phyloP scores from a whole-genome alignment of 768 basidiomycete genomes.

The Pholiota microspora region DNA sequence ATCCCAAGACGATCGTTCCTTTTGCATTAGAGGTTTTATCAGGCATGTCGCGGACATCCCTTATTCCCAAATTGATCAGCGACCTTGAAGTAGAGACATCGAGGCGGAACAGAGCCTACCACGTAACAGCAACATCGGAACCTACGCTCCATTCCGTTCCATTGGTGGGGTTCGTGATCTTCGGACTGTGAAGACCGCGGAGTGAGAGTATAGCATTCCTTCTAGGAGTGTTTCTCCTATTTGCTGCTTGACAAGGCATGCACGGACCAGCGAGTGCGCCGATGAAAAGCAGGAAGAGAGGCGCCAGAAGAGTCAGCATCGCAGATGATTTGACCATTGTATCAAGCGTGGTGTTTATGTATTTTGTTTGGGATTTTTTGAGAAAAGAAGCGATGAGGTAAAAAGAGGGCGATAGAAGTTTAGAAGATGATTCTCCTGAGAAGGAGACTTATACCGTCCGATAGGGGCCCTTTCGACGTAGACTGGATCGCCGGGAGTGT shows the following conservation, averaged over 20 bases:
- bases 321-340: constrained; percentile 30
- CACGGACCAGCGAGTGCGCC: constrained; percentile 23
- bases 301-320: constrained; percentile 19
- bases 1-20: constrained; percentile 47
- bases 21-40: constrained; percentile 30
- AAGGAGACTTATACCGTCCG: constrained; percentile 12
- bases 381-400: constrained; percentile 7
- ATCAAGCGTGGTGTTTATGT: constrained; percentile 16
- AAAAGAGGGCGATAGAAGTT: constrained; percentile 11
- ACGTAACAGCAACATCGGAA: constrained; percentile 36
- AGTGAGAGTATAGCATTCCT: constrained; percentile 12
- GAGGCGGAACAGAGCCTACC: constrained; percentile 33
- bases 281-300: constrained; percentile 22
- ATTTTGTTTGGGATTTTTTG: constrained; percentile 20
- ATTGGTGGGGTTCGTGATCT: constrained; percentile 36
- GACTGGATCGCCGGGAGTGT: constrained; percentile 15
- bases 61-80: constrained; percentile 27
- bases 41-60: constrained; percentile 38
- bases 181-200: constrained; percentile 39
- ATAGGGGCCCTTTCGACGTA: constrained; percentile 19
- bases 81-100: constrained; percentile 10
- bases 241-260: constrained; percentile 26
- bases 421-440: neutral
- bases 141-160: constrained; percentile 40
- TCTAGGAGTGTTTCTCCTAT: constrained; percentile 17